Base-by-base conservation (phyloP, 2,329 filamentous ascomycete genomes). In the Orbilia quercus region DNA sequence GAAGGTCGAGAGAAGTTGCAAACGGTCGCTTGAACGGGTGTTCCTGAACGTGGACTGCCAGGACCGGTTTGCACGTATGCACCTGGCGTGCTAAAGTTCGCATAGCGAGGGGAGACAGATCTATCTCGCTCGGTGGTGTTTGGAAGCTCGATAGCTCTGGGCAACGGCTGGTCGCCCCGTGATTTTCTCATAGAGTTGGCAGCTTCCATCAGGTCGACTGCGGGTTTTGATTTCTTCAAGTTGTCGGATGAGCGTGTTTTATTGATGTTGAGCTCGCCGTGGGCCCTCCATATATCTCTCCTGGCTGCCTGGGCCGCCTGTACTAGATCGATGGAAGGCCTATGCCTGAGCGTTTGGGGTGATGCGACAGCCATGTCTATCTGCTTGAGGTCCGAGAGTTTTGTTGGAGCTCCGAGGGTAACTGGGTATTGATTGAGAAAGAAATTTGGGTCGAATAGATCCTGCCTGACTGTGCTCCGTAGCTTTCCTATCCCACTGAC, bases 391-490 rank as follows among this genome's bases (percentile, higher is more conserved):
- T 72, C 67, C 31, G 51, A 38, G 53, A 65, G 20, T 51, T 44
- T 72, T 44, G 40, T 42, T 58, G 58, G 67, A 65, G 67, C 34
- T 64, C 54, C 48, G 42, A 58, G 18, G 22, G 58, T 45, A 7
- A 66, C 55, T 14, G 69, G 69, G n/a, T 73, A 73, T 14, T 66
- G 38, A 53, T 50, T 45, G 48, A 73, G 54, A 55, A 73, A 65
- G 25, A 60, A 45, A 47, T 73, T 18, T 66, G 64, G 60, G 60
- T 73, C 69, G 58, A 73, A 73, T 45, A 73, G 42, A 65, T 73
- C 69, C 48, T 73, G 60, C 36, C 69, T 55, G 40, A 73, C 69
- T 47, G 53, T 55, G 55, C 48, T 51, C 28, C 69, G 69, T 36
- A 73, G 40, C 60, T 66, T 73, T 55, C 54, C 60, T 23, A 73